phyloP scores from a whole-genome alignment of 2,329 filamentous ascomycete genomes.

The Lachnellula occidentalis region DNA sequence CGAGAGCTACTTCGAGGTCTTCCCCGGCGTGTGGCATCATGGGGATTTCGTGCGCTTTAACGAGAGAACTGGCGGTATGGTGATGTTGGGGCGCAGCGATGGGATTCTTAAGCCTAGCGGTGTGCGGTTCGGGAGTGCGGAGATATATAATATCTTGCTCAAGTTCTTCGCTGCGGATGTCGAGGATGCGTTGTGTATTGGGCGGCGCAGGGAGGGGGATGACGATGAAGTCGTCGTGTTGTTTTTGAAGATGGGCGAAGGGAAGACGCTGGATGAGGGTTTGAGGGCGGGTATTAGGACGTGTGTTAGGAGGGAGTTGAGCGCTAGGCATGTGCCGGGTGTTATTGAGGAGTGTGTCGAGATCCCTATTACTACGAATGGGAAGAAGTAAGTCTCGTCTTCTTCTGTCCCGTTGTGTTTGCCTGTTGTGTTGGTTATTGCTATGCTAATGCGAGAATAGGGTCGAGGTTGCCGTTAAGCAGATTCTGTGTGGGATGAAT shows the following conservation, averaged over 20 bases:
- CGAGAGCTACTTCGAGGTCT: constrained; percentile 82
- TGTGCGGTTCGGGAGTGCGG: constrained; percentile 85
- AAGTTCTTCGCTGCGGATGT: constrained; percentile 74
- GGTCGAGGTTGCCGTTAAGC: constrained; percentile 93
- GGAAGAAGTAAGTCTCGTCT: constrained; percentile 72
- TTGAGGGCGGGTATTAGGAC: constrained; percentile 60
- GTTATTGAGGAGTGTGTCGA: constrained; percentile 71
- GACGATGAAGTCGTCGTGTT: constrained; percentile 56
- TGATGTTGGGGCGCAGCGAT: constrained; percentile 90
- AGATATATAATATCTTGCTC: constrained; percentile 93
- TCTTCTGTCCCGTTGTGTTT: background rate
- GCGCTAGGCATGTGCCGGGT: constrained; percentile 81
- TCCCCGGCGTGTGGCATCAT: constrained; percentile 79
- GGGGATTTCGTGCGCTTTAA: constrained; percentile 82
- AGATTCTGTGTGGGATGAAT: constrained; percentile 82
- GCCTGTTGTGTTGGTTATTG: background rate
- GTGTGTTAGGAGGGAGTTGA: constrained; percentile 70
- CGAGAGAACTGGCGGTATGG: constrained; percentile 65
- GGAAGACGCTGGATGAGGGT: constrained; percentile 46
- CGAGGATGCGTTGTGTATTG: constrained; percentile 83
- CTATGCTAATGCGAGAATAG: constrained; percentile 35
- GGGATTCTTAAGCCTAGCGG: constrained; percentile 90
- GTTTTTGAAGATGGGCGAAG: constrained; percentile 69
- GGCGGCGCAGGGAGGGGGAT: constrained; percentile 51
- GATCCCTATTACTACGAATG: constrained; percentile 88